Evolutionary conservation across 305 asterid species (phyloP), one percentile per base, ranked within the genome.

Genomic region (Plantago coronopus): DNA sequence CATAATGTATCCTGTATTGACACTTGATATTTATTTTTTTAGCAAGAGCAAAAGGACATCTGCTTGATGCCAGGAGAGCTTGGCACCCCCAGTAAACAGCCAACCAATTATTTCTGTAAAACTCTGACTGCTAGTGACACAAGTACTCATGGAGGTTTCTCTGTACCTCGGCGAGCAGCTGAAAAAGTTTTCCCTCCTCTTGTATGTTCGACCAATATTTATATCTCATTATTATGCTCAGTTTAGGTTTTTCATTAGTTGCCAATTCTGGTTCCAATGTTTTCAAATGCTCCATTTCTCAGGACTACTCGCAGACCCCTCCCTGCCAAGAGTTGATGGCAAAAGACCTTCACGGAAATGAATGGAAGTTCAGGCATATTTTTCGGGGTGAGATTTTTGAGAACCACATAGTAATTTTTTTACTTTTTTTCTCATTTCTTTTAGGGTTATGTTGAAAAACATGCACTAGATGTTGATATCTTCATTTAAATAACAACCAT

Each of bases 121-220:
- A 90, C 97, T 21, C 74, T 90, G 70, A 90, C 97, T 27, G 95
- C 97, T 45, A 85, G 95, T 59, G 96, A 88, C 74, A 88, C 97
- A 40, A 89, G 97, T 67, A 90, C 98, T 43, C 98, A 91, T 76
- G 98, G 98, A 65, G 98, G 98, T 69, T 91, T 91, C 72, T 91
- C 98, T 57, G 98, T 91, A 55, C 98, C 98, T 68, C 94, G 98
- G 31, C 83, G 98, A 72, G 90, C 98, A 37, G 98, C 98, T 58
- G 98, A 91, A 76, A 91, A 91, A 88, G 97, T 91, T 61, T 91
- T 91, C 31, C 98, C 98, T 64, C 87, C 98, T 66, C 96, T 91
- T 63, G 98, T 91, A 72, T 23, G 96, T 78, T 46, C 63, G 69
- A 46, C 66, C 19, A 31, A 34, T 17, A 51, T 59, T 44, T n/a